Conservation (phyloP, 2,329 filamentous ascomycete species). For the Cryphonectria nitschkei region DNA sequence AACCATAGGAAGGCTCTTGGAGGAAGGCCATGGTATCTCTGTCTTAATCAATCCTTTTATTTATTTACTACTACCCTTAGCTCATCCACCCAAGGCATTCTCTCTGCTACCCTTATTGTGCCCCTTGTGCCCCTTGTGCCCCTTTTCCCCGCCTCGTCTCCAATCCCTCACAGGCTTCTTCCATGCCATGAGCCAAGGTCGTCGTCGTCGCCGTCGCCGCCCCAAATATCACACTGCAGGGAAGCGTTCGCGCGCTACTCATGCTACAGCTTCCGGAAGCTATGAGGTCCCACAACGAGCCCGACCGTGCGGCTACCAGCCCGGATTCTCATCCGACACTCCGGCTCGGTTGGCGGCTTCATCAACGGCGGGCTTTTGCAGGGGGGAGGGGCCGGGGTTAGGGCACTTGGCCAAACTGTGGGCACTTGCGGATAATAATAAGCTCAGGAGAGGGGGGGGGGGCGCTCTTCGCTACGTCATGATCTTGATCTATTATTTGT, state of each 20-base stretch:
- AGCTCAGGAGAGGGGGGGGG: background rate
- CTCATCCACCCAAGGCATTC: too few relatives aligned
- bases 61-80: too few relatives aligned
- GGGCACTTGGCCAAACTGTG: background rate
- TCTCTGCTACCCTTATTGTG: background rate
- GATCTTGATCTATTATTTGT: background rate
- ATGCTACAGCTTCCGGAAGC: background rate
- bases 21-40: background rate
- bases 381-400: background rate
- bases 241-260: background rate
- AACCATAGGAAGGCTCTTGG: background rate
- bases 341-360: conserved; percentile 1
- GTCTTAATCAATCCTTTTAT: background rate
- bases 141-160: background rate
- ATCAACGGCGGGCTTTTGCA: background rate
- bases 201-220: too few relatives aligned
- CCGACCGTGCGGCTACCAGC: background rate
- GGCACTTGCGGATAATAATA: background rate
- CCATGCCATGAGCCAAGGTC: background rate
- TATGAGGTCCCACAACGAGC: background rate
- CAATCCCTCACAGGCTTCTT: background rate
- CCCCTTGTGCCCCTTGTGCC: background rate
- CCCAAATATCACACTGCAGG: background rate
- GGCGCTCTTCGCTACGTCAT: conserved; percentile 5
- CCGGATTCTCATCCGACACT: conserved; percentile 5